A percentile compares a stretch with the other conserved stretches of the same genome.
phyloP scores from a whole-genome alignment of 108 stramenopile species.

The Cyclotella choctawhatcheeana region DNA sequence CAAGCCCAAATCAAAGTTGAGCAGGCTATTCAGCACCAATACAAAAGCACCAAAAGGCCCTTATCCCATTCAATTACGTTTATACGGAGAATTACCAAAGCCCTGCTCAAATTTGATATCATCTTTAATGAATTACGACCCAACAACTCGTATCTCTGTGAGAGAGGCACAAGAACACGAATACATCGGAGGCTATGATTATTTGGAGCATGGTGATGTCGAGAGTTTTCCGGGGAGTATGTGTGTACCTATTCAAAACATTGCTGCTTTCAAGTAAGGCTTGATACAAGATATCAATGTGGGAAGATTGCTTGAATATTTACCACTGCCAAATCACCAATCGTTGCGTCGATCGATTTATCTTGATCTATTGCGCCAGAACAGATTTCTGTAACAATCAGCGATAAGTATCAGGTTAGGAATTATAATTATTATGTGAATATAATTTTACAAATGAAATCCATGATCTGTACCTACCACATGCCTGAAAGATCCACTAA shows the following conservation, averaged over 20 bases:
- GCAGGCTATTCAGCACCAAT: not conserved
- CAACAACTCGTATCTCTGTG: conserved; percentile 73
- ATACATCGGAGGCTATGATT: conserved; percentile 68
- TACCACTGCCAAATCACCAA: too few species aligned
- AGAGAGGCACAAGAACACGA: conserved; percentile 79
- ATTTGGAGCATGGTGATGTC: conserved; percentile 66
- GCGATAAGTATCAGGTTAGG: not conserved
- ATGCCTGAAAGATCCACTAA: conserved; percentile 63
- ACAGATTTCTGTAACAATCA: not conserved
- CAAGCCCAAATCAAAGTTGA: not conserved
- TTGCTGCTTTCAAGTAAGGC: conserved; percentile 22
- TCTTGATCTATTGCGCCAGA: not conserved
- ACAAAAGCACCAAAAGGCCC: not conserved
- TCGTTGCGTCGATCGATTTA: too few species aligned
- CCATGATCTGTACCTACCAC: conserved; percentile 34
- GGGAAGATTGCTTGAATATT: too few species aligned
- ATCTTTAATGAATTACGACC: conserved; percentile 57
- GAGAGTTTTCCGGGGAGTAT: conserved; percentile 58
- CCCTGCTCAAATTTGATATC: conserved; percentile 65
- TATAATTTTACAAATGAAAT: not conserved
- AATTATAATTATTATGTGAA: not conserved
- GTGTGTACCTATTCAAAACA: conserved; percentile 60
- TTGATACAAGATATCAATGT: too few species aligned
- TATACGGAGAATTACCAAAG: conserved; percentile 59
- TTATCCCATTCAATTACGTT: conserved; percentile 49